These are phyloP conservation scores for Pythium dissotocum DNA, from an alignment of 352 stramenopile genomes.

Conservation along the genomic window DNA sequence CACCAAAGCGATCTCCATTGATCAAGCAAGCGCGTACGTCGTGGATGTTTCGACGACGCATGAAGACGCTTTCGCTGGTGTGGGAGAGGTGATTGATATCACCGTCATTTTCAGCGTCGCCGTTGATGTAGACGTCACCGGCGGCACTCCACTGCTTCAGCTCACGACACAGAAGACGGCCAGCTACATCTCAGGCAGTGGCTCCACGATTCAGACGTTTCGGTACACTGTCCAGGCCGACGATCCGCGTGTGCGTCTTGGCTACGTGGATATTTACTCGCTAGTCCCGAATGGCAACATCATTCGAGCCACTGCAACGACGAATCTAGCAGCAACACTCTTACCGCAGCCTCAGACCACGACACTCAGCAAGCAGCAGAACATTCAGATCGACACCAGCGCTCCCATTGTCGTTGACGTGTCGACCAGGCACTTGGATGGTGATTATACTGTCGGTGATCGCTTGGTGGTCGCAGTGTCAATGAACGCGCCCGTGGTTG, in stretches of 20 bases:
- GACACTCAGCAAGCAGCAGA: conserved; percentile 19
- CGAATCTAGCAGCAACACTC: conserved; percentile 38
- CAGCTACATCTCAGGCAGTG: conserved; percentile 44
- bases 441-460: conserved; percentile 57
- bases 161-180: conserved; percentile 45
- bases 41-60: conserved; percentile 39
- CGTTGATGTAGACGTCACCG: conserved; percentile 43
- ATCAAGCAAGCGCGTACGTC: conserved; percentile 46
- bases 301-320: conserved; percentile 30
- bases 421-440: conserved; percentile 38
- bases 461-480: conserved; percentile 38
- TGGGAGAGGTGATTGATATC: conserved; percentile 66
- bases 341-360: conserved; percentile 33
- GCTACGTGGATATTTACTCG: conserved; percentile 45
- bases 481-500: conserved; percentile 42
- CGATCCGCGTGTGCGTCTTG: conserved; percentile 35
- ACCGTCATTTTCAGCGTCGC: conserved; percentile 44
- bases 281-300: conserved; percentile 44
- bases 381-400: conserved; percentile 39
- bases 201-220: conserved; percentile 44
- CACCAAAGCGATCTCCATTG: conserved; percentile 59
- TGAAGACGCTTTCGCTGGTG: conserved; percentile 51
- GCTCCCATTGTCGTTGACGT: conserved; percentile 43
- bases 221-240: conserved; percentile 49
- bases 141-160: conserved; percentile 38